Evolutionary conservation across 2,329 filamentous ascomycete species (phyloP).

Genomic region (Clarireedia monteithiana): DNA sequence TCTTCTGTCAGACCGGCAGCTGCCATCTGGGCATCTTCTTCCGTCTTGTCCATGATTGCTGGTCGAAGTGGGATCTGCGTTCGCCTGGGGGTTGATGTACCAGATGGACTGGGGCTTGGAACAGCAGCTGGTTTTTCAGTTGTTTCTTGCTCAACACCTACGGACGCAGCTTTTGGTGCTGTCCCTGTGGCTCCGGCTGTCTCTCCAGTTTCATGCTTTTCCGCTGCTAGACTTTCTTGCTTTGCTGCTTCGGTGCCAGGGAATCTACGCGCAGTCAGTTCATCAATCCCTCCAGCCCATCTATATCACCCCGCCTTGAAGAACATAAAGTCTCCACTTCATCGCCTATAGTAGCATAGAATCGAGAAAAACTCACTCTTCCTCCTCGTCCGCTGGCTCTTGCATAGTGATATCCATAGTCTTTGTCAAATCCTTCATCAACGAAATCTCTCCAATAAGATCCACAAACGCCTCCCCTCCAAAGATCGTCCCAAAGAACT

Average conservation of each 20-base stretch:
- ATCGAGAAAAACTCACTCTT: conserved; percentile 31
- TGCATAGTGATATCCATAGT: conserved; percentile 97
- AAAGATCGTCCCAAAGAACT: conserved; percentile 99
- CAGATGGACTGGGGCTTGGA: conserved; percentile 27
- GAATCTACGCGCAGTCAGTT: conserved; percentile 29
- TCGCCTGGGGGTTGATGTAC: conserved; percentile 35
- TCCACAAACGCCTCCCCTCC: conserved; percentile 93
- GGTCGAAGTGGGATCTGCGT: conserved; percentile 64
- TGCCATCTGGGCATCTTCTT: conserved; percentile 63
- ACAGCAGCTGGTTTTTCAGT: conserved; percentile 13
- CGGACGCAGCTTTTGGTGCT: not conserved
- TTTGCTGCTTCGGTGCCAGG: conserved; percentile 50
- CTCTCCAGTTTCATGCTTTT: conserved; percentile 25
- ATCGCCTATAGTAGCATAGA: too few relatives aligned
- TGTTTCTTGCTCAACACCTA: not conserved
- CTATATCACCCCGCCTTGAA: not conserved
- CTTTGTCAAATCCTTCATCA: conserved; percentile 97
- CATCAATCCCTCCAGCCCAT: not conserved
- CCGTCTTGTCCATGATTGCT: conserved; percentile 80
- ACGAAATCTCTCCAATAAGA: conserved; percentile 94
- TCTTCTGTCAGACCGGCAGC: conserved; percentile 61
- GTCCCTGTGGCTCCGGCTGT: conserved; percentile 8
- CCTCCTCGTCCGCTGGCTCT: conserved; percentile 58
- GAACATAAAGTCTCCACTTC: not conserved
- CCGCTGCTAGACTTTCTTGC: conserved; percentile 41